These are phyloP conservation scores for Chionographis japonica DNA, from an alignment of 106 monocot genomes.

Conservation along the genomic window DNA sequence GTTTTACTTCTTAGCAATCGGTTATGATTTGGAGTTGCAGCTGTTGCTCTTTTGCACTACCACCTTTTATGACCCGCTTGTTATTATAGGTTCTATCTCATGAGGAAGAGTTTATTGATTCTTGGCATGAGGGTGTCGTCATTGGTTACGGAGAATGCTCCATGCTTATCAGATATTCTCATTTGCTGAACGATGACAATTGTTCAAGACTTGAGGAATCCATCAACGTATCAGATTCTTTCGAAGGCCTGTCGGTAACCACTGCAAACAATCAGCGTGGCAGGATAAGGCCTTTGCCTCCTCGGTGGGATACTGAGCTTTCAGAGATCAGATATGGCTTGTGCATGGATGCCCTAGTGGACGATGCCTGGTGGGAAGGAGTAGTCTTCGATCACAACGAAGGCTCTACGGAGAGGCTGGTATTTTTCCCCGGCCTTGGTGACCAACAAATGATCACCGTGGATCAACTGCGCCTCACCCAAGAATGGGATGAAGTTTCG, in stretches of 20 bases:
- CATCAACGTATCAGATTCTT: conserved; percentile 27
- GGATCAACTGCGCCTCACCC: conserved; percentile 37
- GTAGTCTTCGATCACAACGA: conserved; percentile 44
- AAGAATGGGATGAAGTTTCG: conserved; percentile 54
- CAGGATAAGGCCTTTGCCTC: conserved; percentile 46
- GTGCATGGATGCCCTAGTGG: conserved; percentile 62
- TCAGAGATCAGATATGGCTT: conserved; percentile 31
- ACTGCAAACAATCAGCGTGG: conserved; percentile 17
- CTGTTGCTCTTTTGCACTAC: too few relatives aligned
- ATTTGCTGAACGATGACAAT: conserved; percentile 34
- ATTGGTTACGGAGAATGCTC: conserved; percentile 5
- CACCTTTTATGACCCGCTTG: background rate
- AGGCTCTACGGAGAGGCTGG: conserved; percentile 18
- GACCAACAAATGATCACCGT: conserved; percentile 33
- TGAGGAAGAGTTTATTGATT: conserved; percentile 48
- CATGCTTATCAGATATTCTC: conserved; percentile 25
- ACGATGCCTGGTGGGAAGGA: conserved; percentile 76
- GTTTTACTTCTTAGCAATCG: too few relatives aligned
- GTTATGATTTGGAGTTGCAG: too few relatives aligned
- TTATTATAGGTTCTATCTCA: conserved; percentile 33
- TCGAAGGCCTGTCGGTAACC: conserved; percentile 25
- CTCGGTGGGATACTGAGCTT: conserved; percentile 6
- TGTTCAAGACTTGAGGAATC: conserved; percentile 28
- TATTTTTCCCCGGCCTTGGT: conserved; percentile 68
- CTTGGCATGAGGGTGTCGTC: conserved; percentile 43